Evolutionary conservation across 768 basidiomycete species (phyloP).

Genomic region (Leccinum longicurvipes): DNA sequence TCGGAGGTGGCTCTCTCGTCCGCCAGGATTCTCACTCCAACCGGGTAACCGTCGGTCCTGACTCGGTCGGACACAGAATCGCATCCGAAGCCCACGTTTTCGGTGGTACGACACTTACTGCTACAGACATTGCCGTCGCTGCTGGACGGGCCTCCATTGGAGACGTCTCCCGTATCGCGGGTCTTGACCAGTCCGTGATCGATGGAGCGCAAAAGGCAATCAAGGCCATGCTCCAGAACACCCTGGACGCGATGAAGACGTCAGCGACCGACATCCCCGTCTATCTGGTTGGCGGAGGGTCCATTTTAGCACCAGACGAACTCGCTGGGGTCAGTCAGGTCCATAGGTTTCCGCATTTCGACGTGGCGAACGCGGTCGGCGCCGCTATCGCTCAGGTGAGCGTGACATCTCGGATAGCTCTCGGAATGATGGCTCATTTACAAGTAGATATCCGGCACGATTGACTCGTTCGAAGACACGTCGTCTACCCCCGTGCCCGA

Average conservation of each 20-base stretch:
- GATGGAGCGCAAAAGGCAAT: slow-evolving; percentile 39
- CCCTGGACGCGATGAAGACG: slow-evolving; percentile 65
- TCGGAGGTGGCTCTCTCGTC: slow-evolving; percentile 62
- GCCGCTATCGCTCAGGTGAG: slow-evolving; percentile 43
- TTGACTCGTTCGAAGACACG: slow-evolving; percentile 44
- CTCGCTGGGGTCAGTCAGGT: slow-evolving; percentile 52
- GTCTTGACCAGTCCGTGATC: slow-evolving; percentile 25
- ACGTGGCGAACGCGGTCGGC: slow-evolving; percentile 63
- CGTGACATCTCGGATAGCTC: background rate
- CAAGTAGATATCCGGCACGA: slow-evolving; percentile 39
- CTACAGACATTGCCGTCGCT: slow-evolving; percentile 58
- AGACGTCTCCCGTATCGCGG: slow-evolving; percentile 20
- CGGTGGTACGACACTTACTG: slow-evolving; percentile 53
- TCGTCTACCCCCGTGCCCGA: slow-evolving; percentile 32
- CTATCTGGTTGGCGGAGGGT: slow-evolving; percentile 64
- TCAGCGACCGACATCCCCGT: slow-evolving; percentile 53
- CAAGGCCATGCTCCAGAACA: slow-evolving; percentile 42
- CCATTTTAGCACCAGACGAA: slow-evolving; percentile 50
- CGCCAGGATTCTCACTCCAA: slow-evolving; percentile 32
- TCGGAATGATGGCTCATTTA: slow-evolving; percentile 3
- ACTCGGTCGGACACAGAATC: slow-evolving; percentile 59
- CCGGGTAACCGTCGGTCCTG: slow-evolving; percentile 55
- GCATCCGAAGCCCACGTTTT: slow-evolving; percentile 51
- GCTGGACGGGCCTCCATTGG: slow-evolving; percentile 32
- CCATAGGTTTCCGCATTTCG: slow-evolving; percentile 46